Percentiles rank a stretch among this genome's conserved stretches.
phyloP scores from a whole-genome alignment of 306 rosid genomes.

The Fagus crenata region DNA sequence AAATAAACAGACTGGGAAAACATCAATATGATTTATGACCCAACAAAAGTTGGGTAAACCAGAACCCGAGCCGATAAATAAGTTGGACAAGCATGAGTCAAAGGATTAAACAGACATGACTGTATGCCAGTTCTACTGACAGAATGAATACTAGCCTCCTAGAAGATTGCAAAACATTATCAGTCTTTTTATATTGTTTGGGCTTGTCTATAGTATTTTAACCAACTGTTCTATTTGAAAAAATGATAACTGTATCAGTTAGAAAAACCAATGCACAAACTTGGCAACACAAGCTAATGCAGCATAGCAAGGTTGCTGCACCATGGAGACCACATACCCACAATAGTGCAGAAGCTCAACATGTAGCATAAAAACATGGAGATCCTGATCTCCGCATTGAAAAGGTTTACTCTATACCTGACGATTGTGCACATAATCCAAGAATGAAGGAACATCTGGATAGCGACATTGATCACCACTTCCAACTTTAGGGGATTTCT shows the following conservation, averaged over 20 bases:
- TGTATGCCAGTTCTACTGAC: not conserved
- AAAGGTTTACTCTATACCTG: slow-evolving; percentile 34
- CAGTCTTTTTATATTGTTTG: not conserved
- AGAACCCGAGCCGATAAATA: not conserved
- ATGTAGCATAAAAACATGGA: not conserved
- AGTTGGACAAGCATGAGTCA: not conserved
- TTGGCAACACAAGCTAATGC: not conserved
- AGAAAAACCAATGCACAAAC: not conserved
- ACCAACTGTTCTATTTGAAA: not conserved
- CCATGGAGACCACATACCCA: not conserved
- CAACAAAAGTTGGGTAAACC: not conserved
- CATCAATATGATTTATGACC: not conserved
- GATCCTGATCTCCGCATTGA: not conserved
- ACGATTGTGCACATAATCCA: slow-evolving; percentile 56
- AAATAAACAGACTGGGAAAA: not conserved
- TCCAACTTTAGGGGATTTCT: slow-evolving; percentile 45
- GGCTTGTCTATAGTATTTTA: not conserved
- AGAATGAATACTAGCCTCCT: not conserved
- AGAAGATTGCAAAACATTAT: not conserved
- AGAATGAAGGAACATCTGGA: slow-evolving; percentile 57
- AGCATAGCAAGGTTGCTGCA: not conserved
- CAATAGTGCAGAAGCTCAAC: not conserved
- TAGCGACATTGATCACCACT: slow-evolving; percentile 38
- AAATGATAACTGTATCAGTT: not conserved
- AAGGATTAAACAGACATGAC: not conserved